Base-by-base conservation (phyloP, 2,329 filamentous ascomycete species). In the Leptographium procerum region DNA sequence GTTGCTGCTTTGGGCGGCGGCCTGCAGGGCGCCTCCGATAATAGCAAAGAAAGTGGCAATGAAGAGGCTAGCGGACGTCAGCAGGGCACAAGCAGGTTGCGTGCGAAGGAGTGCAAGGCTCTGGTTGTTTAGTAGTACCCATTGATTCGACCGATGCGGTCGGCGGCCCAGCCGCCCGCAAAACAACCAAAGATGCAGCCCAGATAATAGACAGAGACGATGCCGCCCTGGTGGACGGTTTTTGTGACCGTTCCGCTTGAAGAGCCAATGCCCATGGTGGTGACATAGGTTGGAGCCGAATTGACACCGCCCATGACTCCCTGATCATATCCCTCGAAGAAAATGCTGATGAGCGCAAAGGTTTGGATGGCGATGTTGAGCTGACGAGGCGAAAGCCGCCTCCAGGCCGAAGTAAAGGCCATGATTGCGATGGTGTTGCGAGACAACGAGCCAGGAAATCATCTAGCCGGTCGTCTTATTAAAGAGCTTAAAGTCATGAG, bases 251-350 rank as follows among this genome's bases (percentile, higher is more conserved):
- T 73, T 29, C 74, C 77, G 62, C 76, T 72, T 0, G 71, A 63
- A 10, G 53, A 33, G n/a, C 78, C 77, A 52, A 80, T 78, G 51
- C 72, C 71, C 10, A 78, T 74, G 63, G 71, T 68, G 14, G 64
- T 62, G 26, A 76, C 69, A 64, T 73, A 77, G 54, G 68, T 65
- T 1, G 72, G 72, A 14, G 72, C 69, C 10, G 66, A 66, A 59
- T 77, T 80, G 54, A 80, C 75, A 47, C 74, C 74, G 54, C 77
- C 77, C 71, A 79, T 75, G n/a, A 80, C 76, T 56, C 77, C 77
- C 63, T 80, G 78, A 60, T 80, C 76, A 67, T 80, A 81, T 24
- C 78, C 77, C 70, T 71, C 67, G 62, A 73, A 74, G 63, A 74
- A 66, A 29, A 66, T 66, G 61, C 64, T 66, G 60, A 66, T 65